These are phyloP conservation scores for Styphnolobium japonicum DNA, from an alignment of 306 rosid species.

Conservation along the genomic window DNA sequence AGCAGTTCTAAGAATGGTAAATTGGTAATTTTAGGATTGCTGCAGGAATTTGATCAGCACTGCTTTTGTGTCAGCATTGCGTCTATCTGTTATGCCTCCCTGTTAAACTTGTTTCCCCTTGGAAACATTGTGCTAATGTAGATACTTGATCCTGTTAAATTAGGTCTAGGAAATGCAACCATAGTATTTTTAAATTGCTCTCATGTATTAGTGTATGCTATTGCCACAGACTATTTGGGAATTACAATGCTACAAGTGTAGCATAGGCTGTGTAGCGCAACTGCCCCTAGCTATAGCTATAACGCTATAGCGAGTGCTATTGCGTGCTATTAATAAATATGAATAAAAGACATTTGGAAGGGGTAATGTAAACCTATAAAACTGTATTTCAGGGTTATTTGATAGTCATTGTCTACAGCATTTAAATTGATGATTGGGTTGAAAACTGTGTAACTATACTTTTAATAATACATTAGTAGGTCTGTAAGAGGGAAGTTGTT, in stretches of 20 bases:
- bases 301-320: too few relatives aligned
- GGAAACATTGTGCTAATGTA: neutral
- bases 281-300: too few relatives aligned
- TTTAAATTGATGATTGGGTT: neutral
- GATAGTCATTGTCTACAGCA: neutral
- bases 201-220: too few relatives aligned
- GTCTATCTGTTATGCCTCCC: neutral
- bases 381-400: neutral
- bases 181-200: too few relatives aligned
- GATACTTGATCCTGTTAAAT: neutral
- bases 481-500: neutral
- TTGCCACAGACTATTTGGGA: too few relatives aligned
- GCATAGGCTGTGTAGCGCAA: too few relatives aligned
- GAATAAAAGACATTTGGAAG: constrained; percentile 12
- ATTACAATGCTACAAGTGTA: too few relatives aligned
- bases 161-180: neutral
- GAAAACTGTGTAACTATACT: neutral
- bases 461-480: neutral
- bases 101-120: neutral
- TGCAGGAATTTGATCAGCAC: neutral
- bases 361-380: neutral
- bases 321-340: too few relatives aligned
- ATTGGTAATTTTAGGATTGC: too few relatives aligned
- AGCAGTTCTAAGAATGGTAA: too few relatives aligned
- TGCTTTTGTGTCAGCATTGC: neutral